Evolutionary conservation across 73 alveolate genomes (phyloP), one percentile per base, ranked within the genome.

Genomic region (Breviolum minutum): DNA sequence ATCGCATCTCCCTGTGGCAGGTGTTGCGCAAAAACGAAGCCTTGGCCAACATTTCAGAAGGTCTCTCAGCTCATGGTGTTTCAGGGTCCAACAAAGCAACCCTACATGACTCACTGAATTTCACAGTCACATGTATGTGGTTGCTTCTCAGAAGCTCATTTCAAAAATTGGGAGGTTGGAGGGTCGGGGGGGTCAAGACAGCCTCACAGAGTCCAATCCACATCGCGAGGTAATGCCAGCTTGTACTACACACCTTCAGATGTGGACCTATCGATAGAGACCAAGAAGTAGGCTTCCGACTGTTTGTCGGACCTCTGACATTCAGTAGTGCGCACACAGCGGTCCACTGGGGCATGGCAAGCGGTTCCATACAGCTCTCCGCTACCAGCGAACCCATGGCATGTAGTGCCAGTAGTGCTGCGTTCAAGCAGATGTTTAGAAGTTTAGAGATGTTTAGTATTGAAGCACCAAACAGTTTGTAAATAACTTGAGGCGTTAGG

Each of bases 251-350:
- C 98, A 20, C 98, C 98, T 3, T 60, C 88, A 2, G 98, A 92
- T 76, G 98, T 92, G 91, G 98, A 92, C 98, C 27, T 92, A 90
- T 92, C 98, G 64, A 92, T 92, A 7, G 91, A 89, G 73, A 20
- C 87, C n/a, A 89, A 70, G 20, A 89, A 70, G 40, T 89, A 85
- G 79, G 80, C 0, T 32, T 13, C 40, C 8, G 74, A 11, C 17
- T 11, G 11, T 66, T 66, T 17, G 17, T 17, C 74, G 17, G 74
- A 13, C 24, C 74, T 13, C 74, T 66, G n/a, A n/a, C 17, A 17
- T 66, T 66, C 17, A 17, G 74, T 17, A 13, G 11, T 66, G 11
- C 74, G 74, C 24, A 17, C 24, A 13, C 24, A 66, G 11, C 24
- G 17, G 24, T 11, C 74, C 74, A 11, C 24, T 17, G 17, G 74